Base-by-base conservation (phyloP, 768 basidiomycete species). In the Lactifluus subvellereus region DNA sequence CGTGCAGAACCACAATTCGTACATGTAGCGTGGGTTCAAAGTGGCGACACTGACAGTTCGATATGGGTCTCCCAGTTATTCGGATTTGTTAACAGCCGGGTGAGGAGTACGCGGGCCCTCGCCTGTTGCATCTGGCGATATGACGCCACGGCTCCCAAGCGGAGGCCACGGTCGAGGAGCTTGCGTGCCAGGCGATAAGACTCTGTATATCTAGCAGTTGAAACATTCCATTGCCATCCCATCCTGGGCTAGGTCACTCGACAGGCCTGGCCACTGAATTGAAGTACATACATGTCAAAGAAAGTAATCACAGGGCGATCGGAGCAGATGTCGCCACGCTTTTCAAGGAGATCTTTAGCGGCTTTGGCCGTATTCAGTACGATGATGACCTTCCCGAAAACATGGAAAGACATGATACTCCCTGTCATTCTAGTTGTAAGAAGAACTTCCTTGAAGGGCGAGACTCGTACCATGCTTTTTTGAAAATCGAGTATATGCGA, bases 321-420 rank as follows among this genome's bases (percentile, higher is more conserved):
- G 18, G 56, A 62, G 20, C 51, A 66, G 4, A 54, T 80, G n/a
- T 77, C 69, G 57, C 82, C 78, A 54, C 81, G 76, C 68, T 77
- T 83, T 47, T 84, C 83, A 32, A 86, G 73, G 22, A 86, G 71
- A 57, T 79, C 81, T 11, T 75, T 74, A 42, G 77, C 75, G 6
- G 76, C 77, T 61, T 78, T 74, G 64, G 73, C 59, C 57, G 77
- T 77, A 69, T 79, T 83, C 40, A 85, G 71, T 57, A 86, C 72
- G 52, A 85, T 67, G 69, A 82, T 77, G 8, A 78, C 75, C 57
- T 78, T 77, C 27, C 79, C 77, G 30, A 84, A 70, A 30, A 82
- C 61, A 43, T 71, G 70, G 54, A 78, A 58, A 60, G 50, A 42
- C 6, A 62, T 2, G 11, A 33, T n/a, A 27, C 59, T 30, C n/a